These are phyloP conservation scores for Termitomyces sp. DNA, from an alignment of 768 basidiomycete species.

Conservation along the genomic window DNA sequence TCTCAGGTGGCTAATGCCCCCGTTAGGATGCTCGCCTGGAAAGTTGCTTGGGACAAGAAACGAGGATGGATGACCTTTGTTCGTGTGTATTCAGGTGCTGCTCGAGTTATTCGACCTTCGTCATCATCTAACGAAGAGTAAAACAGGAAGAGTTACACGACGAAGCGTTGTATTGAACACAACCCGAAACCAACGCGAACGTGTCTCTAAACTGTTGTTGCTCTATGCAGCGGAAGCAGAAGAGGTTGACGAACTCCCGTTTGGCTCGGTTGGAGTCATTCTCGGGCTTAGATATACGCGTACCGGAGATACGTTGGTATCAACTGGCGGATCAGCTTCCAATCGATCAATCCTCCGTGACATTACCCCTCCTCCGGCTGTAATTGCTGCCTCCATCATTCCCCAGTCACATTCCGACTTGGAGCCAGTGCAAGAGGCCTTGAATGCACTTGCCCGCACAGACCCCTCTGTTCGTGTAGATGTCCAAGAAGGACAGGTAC, in stretches of 20 bases:
- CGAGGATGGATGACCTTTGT: constrained; percentile 93
- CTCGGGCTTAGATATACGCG: constrained; percentile 80
- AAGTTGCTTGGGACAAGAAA: constrained; percentile 80
- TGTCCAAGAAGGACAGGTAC: constrained; percentile 73
- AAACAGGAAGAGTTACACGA: constrained; percentile 60
- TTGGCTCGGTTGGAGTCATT: constrained; percentile 81
- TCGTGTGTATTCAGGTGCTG: constrained; percentile 76
- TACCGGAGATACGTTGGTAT: constrained; percentile 81
- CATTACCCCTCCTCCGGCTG: constrained; percentile 74
- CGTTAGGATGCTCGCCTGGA: constrained; percentile 75
- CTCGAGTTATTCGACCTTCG: not conserved
- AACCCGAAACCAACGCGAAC: constrained; percentile 65
- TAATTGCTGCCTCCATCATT: constrained; percentile 80
- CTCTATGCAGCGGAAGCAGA: constrained; percentile 72
- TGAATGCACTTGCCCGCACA: constrained; percentile 70
- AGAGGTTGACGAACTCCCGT: constrained; percentile 76
- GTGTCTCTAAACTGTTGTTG: constrained; percentile 67
- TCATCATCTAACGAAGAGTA: not conserved
- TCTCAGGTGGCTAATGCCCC: constrained; percentile 40
- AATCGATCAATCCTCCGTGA: constrained; percentile 45
- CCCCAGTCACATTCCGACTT: constrained; percentile 78
- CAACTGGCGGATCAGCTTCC: constrained; percentile 34
- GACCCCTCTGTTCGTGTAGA: constrained; percentile 87
- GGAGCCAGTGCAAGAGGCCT: constrained; percentile 70
- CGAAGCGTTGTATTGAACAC: constrained; percentile 60